Percentiles rank a stretch among this genome's conserved stretches.
Conservation (phyloP, 768 basidiomycete species). For the Saitozyma podzolica region DNA sequence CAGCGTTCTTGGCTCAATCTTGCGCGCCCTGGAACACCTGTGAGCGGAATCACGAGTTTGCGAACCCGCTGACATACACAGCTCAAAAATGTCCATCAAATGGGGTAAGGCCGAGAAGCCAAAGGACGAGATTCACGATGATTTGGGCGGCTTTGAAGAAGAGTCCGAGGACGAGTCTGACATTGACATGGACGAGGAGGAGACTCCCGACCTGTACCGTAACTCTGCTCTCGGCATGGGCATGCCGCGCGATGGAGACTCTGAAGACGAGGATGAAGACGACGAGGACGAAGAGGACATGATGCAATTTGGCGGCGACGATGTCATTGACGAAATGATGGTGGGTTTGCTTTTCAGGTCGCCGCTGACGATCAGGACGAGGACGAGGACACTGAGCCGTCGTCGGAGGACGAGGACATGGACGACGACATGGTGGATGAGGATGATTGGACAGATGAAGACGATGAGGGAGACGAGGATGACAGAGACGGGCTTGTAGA, state of each 20-base stretch:
- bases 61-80: slow-evolving; percentile 46
- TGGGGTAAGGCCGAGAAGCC: slow-evolving; percentile 70
- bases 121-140: slow-evolving; percentile 36
- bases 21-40: slow-evolving; percentile 87
- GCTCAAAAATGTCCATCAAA: slow-evolving; percentile 96
- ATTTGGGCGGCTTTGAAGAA: slow-evolving; percentile 55
- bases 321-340: slow-evolving; percentile 33
- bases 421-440: slow-evolving; percentile 42
- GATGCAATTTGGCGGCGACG: slow-evolving; percentile 20
- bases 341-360: slow-evolving; percentile 16
- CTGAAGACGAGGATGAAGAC: slow-evolving; percentile 57
- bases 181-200: slow-evolving; percentile 62
- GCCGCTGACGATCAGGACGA: slow-evolving; percentile 30
- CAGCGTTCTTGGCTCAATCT: slow-evolving; percentile 76
- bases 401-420: slow-evolving; percentile 53
- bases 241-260: neutral
- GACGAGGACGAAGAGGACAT: slow-evolving; percentile 11
- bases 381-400: slow-evolving; percentile 38
- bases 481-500: slow-evolving; percentile 7
- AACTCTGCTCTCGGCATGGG: slow-evolving; percentile 93
- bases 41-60: slow-evolving; percentile 47
- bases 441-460: slow-evolving; percentile 37
- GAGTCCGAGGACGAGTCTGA: slow-evolving; percentile 15
- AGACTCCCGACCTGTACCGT: slow-evolving; percentile 85
- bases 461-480: slow-evolving; percentile 27